Base-by-base conservation (phyloP, 257 asterid genomes). In the Solanum piurae region DNA sequence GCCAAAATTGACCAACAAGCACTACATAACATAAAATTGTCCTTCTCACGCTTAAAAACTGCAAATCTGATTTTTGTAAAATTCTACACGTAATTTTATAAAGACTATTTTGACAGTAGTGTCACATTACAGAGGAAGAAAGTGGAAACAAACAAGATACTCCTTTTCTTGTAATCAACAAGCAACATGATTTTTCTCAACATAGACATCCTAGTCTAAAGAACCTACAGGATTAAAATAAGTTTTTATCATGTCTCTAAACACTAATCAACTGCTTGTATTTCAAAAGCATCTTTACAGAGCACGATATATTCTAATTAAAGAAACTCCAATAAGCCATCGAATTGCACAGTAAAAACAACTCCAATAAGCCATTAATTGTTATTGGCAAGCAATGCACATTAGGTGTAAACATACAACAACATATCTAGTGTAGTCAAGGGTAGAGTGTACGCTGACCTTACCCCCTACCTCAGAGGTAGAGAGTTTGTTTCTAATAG, bases 1-100 rank as follows among this genome's bases (percentile, higher is more conserved):
- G 86, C 87, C 87, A 86, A 88, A 69, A 64, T 90, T 86, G 91
- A 93, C 89, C 46, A 66, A 88, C 86, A 71, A 10, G 71, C 92
- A 84, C 90, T 55, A 25, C 12, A 75, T 84, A 9, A 21, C 23
- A 69, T 73, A 18, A 27, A 69, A 85, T 38, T 31, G 44, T 40
- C 64, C 13, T 42, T 12, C 85, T 49, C 42, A 80, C 12, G 42
- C 69, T 80, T 44, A 14, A 79, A 44, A 58, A 80, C 68, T 27
- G 85, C 20, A 80, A 80, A 80, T 80, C 16, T 16, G 3, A 80
- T 27, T 46, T 71, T 9, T 46, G 27, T 80, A 49, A 46, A 27
- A 80, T 16, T 2, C 16, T 4, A 27, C 23, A 42, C 2, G 20
- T 14, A 23, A 75, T 38, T 38, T n/a, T 38, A 40, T 13, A n/a